phyloP scores from a whole-genome alignment of 495 filamentous ascomycete species.

The Tirmania nivea region DNA sequence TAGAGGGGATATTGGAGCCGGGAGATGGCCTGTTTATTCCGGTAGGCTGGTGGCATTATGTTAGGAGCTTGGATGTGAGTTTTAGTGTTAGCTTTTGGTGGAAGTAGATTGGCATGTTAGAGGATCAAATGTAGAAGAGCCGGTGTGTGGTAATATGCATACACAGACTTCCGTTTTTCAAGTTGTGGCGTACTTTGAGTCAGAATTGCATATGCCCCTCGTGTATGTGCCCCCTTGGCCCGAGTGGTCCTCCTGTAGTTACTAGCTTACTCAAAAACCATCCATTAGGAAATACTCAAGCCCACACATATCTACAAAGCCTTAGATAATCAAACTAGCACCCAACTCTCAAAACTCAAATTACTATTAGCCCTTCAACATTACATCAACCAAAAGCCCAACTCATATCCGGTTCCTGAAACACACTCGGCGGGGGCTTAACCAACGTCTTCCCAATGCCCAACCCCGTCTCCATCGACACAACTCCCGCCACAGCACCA shows the following conservation, averaged over 20 bases:
- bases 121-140: no score
- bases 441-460: constrained; percentile 27
- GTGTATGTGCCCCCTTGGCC: no score
- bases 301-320: no score
- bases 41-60: constrained; percentile 97
- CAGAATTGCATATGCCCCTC: no score
- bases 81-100: constrained; percentile 99
- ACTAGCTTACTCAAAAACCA: no score
- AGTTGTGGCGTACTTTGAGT: no score
- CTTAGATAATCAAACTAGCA: no score
- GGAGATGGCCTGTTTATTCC: constrained; percentile 86
- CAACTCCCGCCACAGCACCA: constrained; percentile 78
- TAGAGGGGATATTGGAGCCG: constrained; percentile 57
- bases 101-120: constrained; percentile 30
- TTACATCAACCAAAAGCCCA: constrained; percentile 21
- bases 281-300: no score
- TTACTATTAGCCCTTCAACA: not conserved
- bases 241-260: no score
- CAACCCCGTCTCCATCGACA: constrained; percentile 30
- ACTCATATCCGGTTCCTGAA: constrained; percentile 77
- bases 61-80: constrained; percentile 61
- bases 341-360: no score
- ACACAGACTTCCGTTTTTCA: no score
- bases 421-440: constrained; percentile 53
- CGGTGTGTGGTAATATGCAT: no score